phyloP scores from a whole-genome alignment of 176 grass and related monocot species.

The Elymus sibiricus region DNA sequence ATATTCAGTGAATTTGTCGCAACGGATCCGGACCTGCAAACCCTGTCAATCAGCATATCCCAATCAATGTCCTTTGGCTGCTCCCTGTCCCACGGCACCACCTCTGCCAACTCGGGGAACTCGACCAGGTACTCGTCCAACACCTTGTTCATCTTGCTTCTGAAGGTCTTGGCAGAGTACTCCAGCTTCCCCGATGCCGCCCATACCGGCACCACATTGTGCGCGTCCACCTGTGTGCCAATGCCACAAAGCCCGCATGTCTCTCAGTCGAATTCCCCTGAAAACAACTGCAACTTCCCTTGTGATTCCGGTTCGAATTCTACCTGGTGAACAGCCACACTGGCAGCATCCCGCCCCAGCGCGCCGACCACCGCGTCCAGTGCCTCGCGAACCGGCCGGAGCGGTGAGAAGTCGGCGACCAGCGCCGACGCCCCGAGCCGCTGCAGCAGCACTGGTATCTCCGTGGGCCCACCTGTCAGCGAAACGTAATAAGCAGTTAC shows the following conservation, averaged over 20 bases:
- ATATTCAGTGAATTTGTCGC: not conserved
- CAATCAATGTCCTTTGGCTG: constrained; percentile 50
- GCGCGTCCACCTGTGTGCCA: constrained; percentile 64
- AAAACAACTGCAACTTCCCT: not conserved
- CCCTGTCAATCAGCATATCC: constrained; percentile 50
- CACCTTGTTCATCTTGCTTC: constrained; percentile 62
- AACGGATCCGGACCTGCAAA: constrained; percentile 40
- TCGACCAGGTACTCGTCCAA: constrained; percentile 74
- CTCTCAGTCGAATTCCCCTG: not conserved
- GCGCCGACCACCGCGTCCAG: constrained; percentile 48
- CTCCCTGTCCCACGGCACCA: constrained; percentile 43
- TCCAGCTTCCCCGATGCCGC: constrained; percentile 67
- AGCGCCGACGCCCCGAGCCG: constrained; percentile 62
- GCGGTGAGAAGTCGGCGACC: constrained; percentile 80
- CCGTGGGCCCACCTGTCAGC: constrained; percentile 25
- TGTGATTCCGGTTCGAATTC: not conserved
- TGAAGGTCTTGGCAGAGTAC: constrained; percentile 77
- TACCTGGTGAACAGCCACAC: constrained; percentile 62
- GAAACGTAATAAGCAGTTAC: not conserved
- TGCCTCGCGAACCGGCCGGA: constrained; percentile 53
- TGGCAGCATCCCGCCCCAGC: constrained; percentile 8
- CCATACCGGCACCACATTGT: constrained; percentile 88
- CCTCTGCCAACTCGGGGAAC: constrained; percentile 41
- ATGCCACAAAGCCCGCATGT: not conserved
- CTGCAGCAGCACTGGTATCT: constrained; percentile 52